Percentiles rank a stretch among this genome's conserved stretches.
Evolutionary conservation across 306 rosid genomes (phyloP).

Genomic region (Hippophae tibetana): DNA sequence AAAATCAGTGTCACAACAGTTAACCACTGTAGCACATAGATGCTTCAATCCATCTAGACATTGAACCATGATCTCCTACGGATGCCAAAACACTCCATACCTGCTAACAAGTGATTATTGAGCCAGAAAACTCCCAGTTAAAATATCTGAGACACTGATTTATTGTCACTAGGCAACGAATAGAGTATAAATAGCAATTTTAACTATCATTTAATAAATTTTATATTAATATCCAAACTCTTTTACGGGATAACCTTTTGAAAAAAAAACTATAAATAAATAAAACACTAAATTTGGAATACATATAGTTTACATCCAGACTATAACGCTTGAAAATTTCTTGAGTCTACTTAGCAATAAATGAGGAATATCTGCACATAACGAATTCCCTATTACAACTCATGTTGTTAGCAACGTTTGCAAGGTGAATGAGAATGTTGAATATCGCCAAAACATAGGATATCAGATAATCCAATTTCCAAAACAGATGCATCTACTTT

Average conservation of each 20-base stretch:
- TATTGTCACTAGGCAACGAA: background rate
- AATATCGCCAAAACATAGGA: background rate
- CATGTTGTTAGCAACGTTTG: too few relatives aligned
- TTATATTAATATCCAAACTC: background rate
- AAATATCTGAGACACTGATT: background rate
- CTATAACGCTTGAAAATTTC: background rate
- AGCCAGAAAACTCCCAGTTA: background rate
- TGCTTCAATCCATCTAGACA: conserved; percentile 75
- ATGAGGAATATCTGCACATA: background rate
- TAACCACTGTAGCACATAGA: conserved; percentile 44
- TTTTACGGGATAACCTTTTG: too few relatives aligned
- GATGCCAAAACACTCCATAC: conserved; percentile 75
- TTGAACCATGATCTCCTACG: conserved; percentile 66
- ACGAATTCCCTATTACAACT: background rate
- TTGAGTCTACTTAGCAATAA: background rate
- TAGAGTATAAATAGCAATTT: background rate
- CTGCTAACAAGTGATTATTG: conserved; percentile 26
- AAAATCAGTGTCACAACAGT: conserved; percentile 45
- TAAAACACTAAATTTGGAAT: too few relatives aligned
- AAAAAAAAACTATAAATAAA: too few relatives aligned
- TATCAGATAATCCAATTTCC: background rate
- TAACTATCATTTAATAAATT: background rate
- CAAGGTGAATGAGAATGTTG: background rate
- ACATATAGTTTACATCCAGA: background rate
- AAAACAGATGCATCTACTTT: too few relatives aligned